Base-by-base conservation (phyloP, 2,329 filamentous ascomycete genomes). In the Pseudogymnoascus sp. region DNA sequence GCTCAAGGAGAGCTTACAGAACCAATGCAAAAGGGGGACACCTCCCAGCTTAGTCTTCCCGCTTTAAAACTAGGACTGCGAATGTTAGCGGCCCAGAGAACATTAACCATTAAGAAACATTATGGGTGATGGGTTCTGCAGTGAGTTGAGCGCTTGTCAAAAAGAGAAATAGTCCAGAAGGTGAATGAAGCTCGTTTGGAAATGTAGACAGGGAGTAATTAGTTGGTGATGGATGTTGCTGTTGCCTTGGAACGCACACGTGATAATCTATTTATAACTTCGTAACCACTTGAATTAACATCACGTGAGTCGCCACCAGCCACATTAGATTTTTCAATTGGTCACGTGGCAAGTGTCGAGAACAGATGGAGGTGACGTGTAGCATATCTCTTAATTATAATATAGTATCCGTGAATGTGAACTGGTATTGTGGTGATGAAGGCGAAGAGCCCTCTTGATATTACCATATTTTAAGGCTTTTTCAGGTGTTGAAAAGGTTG, bases 181-280 rank as follows among this genome's bases (percentile, higher is more conserved):
- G n/a, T 34, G 46, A 34, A 43, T 34, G 46, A 34, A 43, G 21
- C n/a, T n/a, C 8, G n/a, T 25, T 34, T 34, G 3, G 49, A 56
- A 21, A 56, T 34, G 21, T 18, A 34, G 11, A 16, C 3, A 8
- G 3, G 3, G 38, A 38, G 14, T 31, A 5, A 25, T 4, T 25
- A 1, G 25, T 36, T 38, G 36, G 11, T 14, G 18, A 46, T 23
- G 5, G 18, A 3, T 21, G 23, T 28, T 53, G 23, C 14, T 14
- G 12, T 56, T 18, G 18, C 18, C 18, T 18, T 18, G 16, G 7
- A 8, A 21, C 2, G 11, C 1, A 8, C 28, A 56, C 28, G 49
- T 56, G 49, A 56, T 36, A 3, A 6, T 36, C 49, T 56, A 56
- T 56, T 56, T 56, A 56, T 56, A 56, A 6, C 9, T 34, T 3